Evolutionary conservation across 2,329 filamentous ascomycete genomes (phyloP).

Genomic region (Clonostachys chloroleuca): DNA sequence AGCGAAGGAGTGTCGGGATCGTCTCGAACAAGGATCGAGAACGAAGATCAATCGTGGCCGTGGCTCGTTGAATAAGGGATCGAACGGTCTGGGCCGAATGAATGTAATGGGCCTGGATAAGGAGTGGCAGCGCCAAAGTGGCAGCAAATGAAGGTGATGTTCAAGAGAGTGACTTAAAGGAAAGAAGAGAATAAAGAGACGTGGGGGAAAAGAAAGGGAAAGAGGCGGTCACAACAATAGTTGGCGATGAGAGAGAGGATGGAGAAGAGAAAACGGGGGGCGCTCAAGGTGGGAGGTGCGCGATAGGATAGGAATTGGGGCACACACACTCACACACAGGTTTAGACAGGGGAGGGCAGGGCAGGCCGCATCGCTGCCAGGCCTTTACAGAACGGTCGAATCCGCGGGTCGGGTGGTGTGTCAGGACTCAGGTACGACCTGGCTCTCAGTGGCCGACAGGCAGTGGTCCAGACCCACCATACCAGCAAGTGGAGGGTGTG

Average conservation of each 20-base stretch:
- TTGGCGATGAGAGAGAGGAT: conserved; percentile 20
- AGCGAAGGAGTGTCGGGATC: conserved; percentile 1
- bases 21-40: not conserved
- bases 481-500: too few species aligned
- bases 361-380: not conserved
- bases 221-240: conserved; percentile 31
- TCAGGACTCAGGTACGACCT: not conserved
- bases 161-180: conserved; percentile 49
- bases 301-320: conserved; percentile 27
- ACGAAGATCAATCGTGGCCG: too few species aligned
- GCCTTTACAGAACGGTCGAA: too few species aligned
- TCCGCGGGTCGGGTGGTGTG: too few species aligned
- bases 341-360: conserved; percentile 14
- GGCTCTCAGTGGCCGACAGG: too few species aligned
- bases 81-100: conserved; percentile 13
- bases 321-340: conserved; percentile 7
- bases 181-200: conserved; percentile 41
- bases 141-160: conserved; percentile 23
- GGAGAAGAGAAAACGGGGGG: conserved; percentile 24
- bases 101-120: conserved; percentile 41
- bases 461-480: too few species aligned
- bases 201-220: conserved; percentile 25
- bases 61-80: not conserved
- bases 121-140: conserved; percentile 36
- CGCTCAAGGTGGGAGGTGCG: conserved; percentile 23